Conservation (phyloP, 164 flowering plant genomes). For the Tinospora cordifolia region DNA sequence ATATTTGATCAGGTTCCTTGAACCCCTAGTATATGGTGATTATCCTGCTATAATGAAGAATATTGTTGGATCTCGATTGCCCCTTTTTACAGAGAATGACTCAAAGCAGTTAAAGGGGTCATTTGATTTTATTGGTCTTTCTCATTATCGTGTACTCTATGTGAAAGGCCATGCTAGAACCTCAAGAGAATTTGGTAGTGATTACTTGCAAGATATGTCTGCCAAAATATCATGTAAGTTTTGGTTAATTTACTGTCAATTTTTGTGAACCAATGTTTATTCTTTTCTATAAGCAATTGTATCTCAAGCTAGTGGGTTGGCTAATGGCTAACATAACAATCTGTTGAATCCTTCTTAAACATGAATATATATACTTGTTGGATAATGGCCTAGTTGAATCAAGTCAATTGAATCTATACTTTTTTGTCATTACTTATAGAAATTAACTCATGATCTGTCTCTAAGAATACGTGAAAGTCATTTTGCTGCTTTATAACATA, state of each 20-base stretch:
- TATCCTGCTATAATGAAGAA: conserved; percentile 16
- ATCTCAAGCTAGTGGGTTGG: too few relatives aligned
- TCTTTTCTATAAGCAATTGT: too few relatives aligned
- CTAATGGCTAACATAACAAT: too few relatives aligned
- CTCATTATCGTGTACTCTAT: conserved; percentile 8
- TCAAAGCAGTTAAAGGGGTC: conserved; percentile 12
- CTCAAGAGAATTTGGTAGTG: background rate
- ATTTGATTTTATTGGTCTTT: conserved; percentile 17
- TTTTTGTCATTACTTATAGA: too few relatives aligned
- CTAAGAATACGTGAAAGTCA: too few relatives aligned
- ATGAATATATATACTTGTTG: too few relatives aligned
- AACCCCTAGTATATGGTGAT: conserved; percentile 18
- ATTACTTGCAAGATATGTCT: conserved; percentile 10
- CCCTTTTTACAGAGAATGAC: conserved; percentile 13
- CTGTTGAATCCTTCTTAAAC: too few relatives aligned
- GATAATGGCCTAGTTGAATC: too few relatives aligned
- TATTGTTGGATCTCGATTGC: conserved; percentile 15
- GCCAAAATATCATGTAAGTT: conserved; percentile 6
- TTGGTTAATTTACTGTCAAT: background rate
- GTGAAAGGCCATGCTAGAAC: conserved; percentile 4
- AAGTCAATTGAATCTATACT: too few relatives aligned
- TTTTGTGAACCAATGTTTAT: background rate
- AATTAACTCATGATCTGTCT: too few relatives aligned
- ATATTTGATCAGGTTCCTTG: conserved; percentile 9
- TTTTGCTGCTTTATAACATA: too few relatives aligned